phyloP scores from a whole-genome alignment of 164 flowering plant species.

The Malania oleifera region DNA sequence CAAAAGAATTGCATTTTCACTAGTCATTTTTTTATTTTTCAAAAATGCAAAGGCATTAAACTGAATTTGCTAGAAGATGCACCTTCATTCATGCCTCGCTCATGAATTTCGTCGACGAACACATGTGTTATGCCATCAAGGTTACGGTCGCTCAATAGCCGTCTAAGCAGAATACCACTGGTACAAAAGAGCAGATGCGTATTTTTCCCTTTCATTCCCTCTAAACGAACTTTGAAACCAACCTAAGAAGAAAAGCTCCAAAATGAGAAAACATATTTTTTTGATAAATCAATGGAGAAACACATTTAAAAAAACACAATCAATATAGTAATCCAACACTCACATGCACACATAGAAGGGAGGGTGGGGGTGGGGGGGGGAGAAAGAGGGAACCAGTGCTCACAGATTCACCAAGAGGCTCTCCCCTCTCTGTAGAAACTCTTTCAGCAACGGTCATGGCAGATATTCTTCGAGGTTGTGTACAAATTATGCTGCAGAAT shows the following conservation, averaged over 20 bases:
- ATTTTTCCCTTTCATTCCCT: conserved; percentile 96
- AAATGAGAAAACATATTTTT: no score
- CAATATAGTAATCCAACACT: no score
- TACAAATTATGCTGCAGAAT: conserved; percentile 92
- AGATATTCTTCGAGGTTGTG: conserved; percentile 98
- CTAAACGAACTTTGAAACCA: conserved; percentile 97
- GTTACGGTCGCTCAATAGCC: conserved; percentile 82
- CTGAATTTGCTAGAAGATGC: conserved; percentile 1
- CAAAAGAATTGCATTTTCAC: no score
- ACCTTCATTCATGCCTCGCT: conserved; percentile 99
- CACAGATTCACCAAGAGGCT: conserved; percentile 95
- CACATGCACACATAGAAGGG: not conserved
- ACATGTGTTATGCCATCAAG: conserved; percentile 94
- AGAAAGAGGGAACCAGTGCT: conserved; percentile 21
- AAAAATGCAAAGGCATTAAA: conserved; percentile 8
- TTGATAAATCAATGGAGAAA: no score
- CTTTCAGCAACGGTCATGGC: conserved; percentile 97
- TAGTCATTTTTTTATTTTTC: no score
- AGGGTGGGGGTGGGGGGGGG: not conserved
- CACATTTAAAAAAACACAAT: no score
- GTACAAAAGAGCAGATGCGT: conserved; percentile 98
- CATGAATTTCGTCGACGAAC: conserved; percentile 99
- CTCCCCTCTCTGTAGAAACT: conserved; percentile 96
- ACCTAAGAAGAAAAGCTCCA: conserved; percentile 84
- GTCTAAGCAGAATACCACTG: conserved; percentile 92